These are phyloP conservation scores for Tephrocybe sp. DNA, from an alignment of 768 basidiomycete species.

Conservation along the genomic window DNA sequence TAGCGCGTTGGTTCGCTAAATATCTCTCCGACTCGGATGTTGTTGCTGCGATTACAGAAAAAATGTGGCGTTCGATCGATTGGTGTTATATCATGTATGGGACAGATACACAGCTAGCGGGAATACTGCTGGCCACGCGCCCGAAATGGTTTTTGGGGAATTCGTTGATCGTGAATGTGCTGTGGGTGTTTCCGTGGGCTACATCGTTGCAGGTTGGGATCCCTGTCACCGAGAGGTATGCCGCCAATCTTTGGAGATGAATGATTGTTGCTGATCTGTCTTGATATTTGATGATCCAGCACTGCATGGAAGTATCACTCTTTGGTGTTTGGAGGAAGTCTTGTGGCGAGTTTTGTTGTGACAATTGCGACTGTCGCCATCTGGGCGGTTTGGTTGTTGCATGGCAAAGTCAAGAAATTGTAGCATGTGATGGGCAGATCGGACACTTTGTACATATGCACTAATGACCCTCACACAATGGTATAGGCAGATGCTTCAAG, in stretches of 20 bases:
- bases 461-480: no score
- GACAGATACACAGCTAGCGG: constrained; percentile 24
- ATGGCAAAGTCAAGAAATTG: constrained; percentile 3
- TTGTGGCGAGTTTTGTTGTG: constrained; percentile 4
- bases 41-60: constrained; percentile 21
- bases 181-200: constrained; percentile 14
- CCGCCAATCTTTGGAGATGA: not conserved
- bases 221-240: constrained; percentile 4
- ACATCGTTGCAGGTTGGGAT: constrained; percentile 3
- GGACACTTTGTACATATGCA: no score
- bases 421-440: no score
- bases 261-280: not conserved
- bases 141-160: constrained; percentile 16
- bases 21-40: constrained; percentile 25
- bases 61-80: constrained; percentile 25
- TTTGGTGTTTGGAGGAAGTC: constrained; percentile 6
- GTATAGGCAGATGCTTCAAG: no score
- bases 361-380: constrained; percentile 3
- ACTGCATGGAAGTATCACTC: constrained; percentile 8
- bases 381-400: constrained; percentile 4
- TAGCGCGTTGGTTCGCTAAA: constrained; percentile 20
- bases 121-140: constrained; percentile 21
- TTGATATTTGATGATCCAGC: not conserved
- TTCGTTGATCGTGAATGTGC: not conserved
- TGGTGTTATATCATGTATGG: constrained; percentile 27